These are phyloP conservation scores for Tricholoma matsutake DNA, from an alignment of 768 basidiomycete genomes.

Conservation along the genomic window DNA sequence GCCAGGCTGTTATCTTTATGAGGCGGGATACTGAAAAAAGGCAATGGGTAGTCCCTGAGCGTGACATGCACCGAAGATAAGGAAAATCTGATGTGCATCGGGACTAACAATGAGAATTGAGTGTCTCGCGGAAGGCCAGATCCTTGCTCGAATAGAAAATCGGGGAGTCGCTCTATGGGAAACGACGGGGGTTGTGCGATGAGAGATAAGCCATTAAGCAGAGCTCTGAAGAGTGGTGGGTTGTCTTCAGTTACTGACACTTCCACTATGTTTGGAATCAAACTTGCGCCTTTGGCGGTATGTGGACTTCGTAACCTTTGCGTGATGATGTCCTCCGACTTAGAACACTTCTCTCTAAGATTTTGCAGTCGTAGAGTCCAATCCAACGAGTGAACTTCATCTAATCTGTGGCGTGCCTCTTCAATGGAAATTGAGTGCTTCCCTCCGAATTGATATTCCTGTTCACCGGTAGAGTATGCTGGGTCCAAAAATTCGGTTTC, in stretches of 20 bases:
- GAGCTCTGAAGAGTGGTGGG: conserved; percentile 71
- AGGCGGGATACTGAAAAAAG: conserved; percentile 71
- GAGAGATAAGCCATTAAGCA: conserved; percentile 58
- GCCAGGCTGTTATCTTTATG: conserved; percentile 34
- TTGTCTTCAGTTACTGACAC: conserved; percentile 29
- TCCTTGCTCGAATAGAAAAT: conserved; percentile 68
- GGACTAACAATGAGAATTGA: conserved; percentile 75
- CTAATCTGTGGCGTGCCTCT: conserved; percentile 69
- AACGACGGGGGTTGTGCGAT: conserved; percentile 60
- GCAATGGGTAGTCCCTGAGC: conserved; percentile 87
- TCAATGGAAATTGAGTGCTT: conserved; percentile 65
- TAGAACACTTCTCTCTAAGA: conserved; percentile 41
- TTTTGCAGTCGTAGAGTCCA: conserved; percentile 64
- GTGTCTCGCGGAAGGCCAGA: conserved; percentile 65
- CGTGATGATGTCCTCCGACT: conserved; percentile 45
- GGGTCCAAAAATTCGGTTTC: conserved; percentile 30
- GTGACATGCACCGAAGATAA: conserved; percentile 57
- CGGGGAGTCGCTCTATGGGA: conserved; percentile 45
- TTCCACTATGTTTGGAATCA: conserved; percentile 44
- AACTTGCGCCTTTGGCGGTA: conserved; percentile 22
- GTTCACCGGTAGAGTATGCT: conserved; percentile 17
- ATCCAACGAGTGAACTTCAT: conserved; percentile 65
- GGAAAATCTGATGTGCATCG: conserved; percentile 72
- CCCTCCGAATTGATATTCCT: conserved; percentile 61
- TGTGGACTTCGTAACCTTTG: conserved; percentile 42